Base-by-base conservation (phyloP, 768 basidiomycete genomes). In the Rhodotorula kratochvilovae region DNA sequence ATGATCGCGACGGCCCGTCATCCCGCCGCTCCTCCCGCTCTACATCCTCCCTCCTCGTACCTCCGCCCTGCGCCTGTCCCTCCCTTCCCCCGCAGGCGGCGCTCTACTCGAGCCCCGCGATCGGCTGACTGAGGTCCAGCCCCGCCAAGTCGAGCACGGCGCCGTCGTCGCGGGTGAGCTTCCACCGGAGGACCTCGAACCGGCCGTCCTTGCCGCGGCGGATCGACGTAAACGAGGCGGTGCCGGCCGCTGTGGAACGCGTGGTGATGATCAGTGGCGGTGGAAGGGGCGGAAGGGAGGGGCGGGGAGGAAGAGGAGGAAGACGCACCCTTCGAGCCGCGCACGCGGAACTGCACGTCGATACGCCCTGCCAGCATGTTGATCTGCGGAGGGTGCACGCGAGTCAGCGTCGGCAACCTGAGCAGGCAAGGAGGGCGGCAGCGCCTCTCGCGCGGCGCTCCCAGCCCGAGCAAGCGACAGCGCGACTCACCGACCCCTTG, bases 131-230 rank as follows among this genome's bases (percentile, higher is more conserved):
- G 35, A 71, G 42, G 46, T 71, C 66, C 13, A 71, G 27, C 27
- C 62, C 70, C n/a, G 59, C 36, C 3, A 75, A n/a, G 57, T 75
- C 74, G n/a, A 75, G 61, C n/a, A 75, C 74, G 33, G 54, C 58
- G 0, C 74, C 74, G 59, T 75, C 71, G 53, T 75, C 70, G 27
- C 71, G 53, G 27, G 68, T 70, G 29, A 75, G 50, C 50, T 63
- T 72, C 74, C 74, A 75, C 33, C 74, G 68, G 58, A 75, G 46
- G 39, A 75, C 74, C 43, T 75, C 74, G 43, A 75, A 75, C 21
- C 66, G 62, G 5, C 66, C 66, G 27, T 46, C 55, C 59, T 75
- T 72, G 62, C 71, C 71, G 23, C 71, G n/a, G 11, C 74, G 70
- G 61, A 75, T 68, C 23, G 74, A 72, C 25, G 74, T 75, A 63